Percentiles rank a stretch among this genome's conserved stretches.
These are phyloP conservation scores for Ramaria sp. DNA, from an alignment of 768 basidiomycete species.

Conservation along the genomic window DNA sequence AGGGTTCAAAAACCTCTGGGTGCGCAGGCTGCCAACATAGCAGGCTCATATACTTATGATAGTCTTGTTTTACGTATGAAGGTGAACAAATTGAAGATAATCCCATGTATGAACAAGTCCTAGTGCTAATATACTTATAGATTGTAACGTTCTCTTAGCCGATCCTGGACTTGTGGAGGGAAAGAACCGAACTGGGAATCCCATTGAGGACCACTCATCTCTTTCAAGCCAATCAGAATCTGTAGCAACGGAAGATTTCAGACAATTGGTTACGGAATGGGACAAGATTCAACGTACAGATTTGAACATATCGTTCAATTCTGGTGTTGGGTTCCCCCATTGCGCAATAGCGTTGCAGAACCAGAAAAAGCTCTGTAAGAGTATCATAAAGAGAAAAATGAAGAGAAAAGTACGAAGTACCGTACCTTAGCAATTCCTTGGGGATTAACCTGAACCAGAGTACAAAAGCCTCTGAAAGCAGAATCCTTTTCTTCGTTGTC, in stretches of 20 bases:
- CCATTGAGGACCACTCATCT: slow-evolving; percentile 81
- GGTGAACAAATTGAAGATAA: background rate
- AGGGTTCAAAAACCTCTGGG: too few relatives aligned
- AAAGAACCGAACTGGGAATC: slow-evolving; percentile 69
- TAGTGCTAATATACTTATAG: slow-evolving; percentile 36
- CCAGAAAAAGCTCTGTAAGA: slow-evolving; percentile 76
- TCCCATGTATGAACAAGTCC: slow-evolving; percentile 5
- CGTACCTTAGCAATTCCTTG: slow-evolving; percentile 84
- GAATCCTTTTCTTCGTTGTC: slow-evolving; percentile 99
- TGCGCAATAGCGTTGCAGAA: slow-evolving; percentile 97
- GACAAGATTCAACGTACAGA: slow-evolving; percentile 22
- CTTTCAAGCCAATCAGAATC: slow-evolving; percentile 82
- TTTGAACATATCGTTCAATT: slow-evolving; percentile 91
- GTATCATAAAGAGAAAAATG: slow-evolving; percentile 13
- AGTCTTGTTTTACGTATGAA: background rate
- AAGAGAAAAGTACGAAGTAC: slow-evolving; percentile 1
- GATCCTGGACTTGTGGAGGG: slow-evolving; percentile 82
- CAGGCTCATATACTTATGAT: too few relatives aligned
- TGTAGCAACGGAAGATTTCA: slow-evolving; percentile 16
- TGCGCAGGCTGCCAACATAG: too few relatives aligned
- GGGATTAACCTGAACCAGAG: slow-evolving; percentile 90
- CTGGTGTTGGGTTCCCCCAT: slow-evolving; percentile 87
- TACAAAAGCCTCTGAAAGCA: slow-evolving; percentile 95
- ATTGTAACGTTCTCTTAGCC: slow-evolving; percentile 77
- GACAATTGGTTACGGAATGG: background rate